Base-by-base conservation (phyloP, 768 basidiomycete species). In the Cystofilobasidium capitatum region DNA sequence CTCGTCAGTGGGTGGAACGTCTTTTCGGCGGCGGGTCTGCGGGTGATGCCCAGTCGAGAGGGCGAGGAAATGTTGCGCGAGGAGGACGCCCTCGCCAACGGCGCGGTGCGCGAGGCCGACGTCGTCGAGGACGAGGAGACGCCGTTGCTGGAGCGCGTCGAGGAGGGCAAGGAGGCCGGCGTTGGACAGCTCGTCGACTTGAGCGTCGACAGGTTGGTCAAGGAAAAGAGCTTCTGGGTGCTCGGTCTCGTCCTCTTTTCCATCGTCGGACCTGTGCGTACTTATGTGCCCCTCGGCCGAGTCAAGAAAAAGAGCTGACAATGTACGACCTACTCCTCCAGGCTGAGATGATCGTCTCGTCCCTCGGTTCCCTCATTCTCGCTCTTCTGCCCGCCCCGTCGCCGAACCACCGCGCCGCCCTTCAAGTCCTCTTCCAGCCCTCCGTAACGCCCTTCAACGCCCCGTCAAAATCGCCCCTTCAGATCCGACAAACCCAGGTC, bases 311-410 rank as follows among this genome's bases (percentile, higher is more conserved):
- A 35, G 3, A 16, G 4, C 17, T 24, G 26, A 16, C 14, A 5
- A n/a, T 22, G 26, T 39, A 33, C 29, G 42, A 40, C 26, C 17
- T 45, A 33, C 51, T 39, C 2, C 3, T 9, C 22, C 55, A 58
- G 58, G 62, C 62, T 20, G 67, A 69, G 62, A 69, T 69, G 67
- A 22, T 69, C 20, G 17, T 69, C 35, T 47, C 47, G 17, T 58
- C 54, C 14, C 35, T 69, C 24, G 67, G 67, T 7, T 45, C 42
- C 35, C 62, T 69, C 57, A 54, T 69, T 35, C 62, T 61, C 16
- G 55, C 62, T 10, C 62, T 69, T 4, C 42, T 69, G 6, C 62
- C 57, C 29, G 62, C 36, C 26, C 55, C 40, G 31, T 31, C 62
- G 26, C n/a, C 24, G 33, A 7, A 16, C 1, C 42, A 22, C 31